Evolutionary conservation across 2,329 filamentous ascomycete species (phyloP), one percentile per base, ranked within the genome.

Genomic region (Neurospora sp.): DNA sequence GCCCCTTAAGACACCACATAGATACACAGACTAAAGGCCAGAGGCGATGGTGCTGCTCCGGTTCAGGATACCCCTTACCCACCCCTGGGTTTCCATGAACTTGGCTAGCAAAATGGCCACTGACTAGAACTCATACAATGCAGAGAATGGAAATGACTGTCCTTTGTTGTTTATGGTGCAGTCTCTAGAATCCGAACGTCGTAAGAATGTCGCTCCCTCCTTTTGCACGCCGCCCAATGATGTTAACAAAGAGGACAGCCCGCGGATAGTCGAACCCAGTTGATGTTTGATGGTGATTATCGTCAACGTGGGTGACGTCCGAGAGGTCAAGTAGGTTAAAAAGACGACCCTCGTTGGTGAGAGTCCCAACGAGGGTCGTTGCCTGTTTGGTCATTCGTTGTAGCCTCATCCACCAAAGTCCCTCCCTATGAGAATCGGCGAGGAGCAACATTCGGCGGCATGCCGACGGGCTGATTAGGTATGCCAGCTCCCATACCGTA

Each of bases 401-500:
- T 52, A 6, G 46, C 19, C 46, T 52, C 46, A 52, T 28, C 46
- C 46, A 28, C 46, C 11, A 11, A 28, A 52, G 11, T 23, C 46
- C 19, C 19, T 52, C 46, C 11, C 46, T 52, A 52, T 52, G 46
- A 52, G 11, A 52, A 52, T 15, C 46, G 46, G 46, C 46, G 52
- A 36, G 52, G 52, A 15, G 52, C 52, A n/a, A 62, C 52, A 62
- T 62, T 85, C 83, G 8, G 85, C 82, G 69, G 82, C 82, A 75
- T 87, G 85, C 41, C 85, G 69, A 87, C 85, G 38, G 83, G 82
- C 74, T 87, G 85, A 71, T 81, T 82, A 4, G 82, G 76, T 71
- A 88, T 85, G 0, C 83, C 81, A 4, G 81, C 83, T 8, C 80
- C 83, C 85, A 88, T 87, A 62, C 83, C 84, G 73, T 88, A 89